Evolutionary conservation across 2,329 filamentous ascomycete genomes (phyloP).

Genomic region (Fusarium tanahbumbuense): DNA sequence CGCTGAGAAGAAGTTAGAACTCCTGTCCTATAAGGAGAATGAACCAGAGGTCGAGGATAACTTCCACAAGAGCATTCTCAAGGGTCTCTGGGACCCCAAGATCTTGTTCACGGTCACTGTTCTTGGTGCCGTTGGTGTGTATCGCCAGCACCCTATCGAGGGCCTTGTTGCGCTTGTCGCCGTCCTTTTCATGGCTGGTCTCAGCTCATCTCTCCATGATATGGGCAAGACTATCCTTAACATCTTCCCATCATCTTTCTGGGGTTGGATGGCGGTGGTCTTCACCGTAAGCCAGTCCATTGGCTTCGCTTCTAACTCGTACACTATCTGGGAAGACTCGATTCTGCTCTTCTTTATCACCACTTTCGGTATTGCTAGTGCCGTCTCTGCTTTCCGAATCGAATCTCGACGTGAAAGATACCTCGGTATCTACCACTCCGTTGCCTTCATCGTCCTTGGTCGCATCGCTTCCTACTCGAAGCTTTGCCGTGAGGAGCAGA

Average conservation of each 20-base stretch:
- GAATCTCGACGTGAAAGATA: slow-evolving; percentile 74
- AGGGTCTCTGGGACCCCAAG: slow-evolving; percentile 52
- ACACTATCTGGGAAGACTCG: slow-evolving; percentile 98
- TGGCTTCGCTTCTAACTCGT: slow-evolving; percentile 97
- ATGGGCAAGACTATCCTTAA: slow-evolving; percentile 59
- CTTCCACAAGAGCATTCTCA: slow-evolving; percentile 50
- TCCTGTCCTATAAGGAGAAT: slow-evolving; percentile 54
- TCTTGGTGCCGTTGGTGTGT: slow-evolving; percentile 47
- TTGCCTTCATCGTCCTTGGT: slow-evolving; percentile 82
- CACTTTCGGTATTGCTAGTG: slow-evolving; percentile 83
- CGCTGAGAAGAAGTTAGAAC: slow-evolving; percentile 68
- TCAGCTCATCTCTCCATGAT: slow-evolving; percentile 57
- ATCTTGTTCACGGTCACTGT: slow-evolving; percentile 49
- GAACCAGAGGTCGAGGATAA: slow-evolving; percentile 56
- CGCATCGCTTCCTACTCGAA: slow-evolving; percentile 87
- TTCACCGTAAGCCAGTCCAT: slow-evolving; percentile 90
- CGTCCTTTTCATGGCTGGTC: slow-evolving; percentile 55
- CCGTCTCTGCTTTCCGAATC: slow-evolving; percentile 80
- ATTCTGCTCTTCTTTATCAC: slow-evolving; percentile 92
- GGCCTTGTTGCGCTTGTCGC: slow-evolving; percentile 55
- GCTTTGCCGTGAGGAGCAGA: slow-evolving; percentile 96
- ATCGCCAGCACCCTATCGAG: slow-evolving; percentile 50
- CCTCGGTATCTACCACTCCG: slow-evolving; percentile 84
- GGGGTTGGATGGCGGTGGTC: slow-evolving; percentile 86
- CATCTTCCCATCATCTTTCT: slow-evolving; percentile 78